Evolutionary conservation across 345 rosid species (phyloP).

Genomic region (Noccaea bulbosa): DNA sequence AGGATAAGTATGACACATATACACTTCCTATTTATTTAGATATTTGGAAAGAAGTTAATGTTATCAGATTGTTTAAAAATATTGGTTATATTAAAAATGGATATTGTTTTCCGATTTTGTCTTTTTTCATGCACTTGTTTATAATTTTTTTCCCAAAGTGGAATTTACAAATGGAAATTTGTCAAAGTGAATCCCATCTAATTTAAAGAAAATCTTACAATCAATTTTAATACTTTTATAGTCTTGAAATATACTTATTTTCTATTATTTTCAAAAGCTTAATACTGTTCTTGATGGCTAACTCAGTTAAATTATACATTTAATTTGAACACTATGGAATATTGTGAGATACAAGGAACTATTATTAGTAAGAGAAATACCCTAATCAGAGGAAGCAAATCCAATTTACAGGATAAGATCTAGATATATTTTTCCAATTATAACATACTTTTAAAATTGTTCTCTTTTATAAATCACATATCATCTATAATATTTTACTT

Average conservation of each 20-base stretch:
- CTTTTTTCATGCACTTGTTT: background rate
- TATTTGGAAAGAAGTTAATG: background rate
- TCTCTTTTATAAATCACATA: background rate
- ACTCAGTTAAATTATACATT: background rate
- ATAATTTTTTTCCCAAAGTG: background rate
- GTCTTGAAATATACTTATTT: background rate
- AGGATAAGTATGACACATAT: background rate
- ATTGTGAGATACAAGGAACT: constrained; percentile 6
- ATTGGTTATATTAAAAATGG: no score
- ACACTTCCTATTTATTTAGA: background rate
- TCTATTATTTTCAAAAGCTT: no score
- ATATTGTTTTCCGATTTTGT: background rate
- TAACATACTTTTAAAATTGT: background rate
- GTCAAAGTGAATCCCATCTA: background rate
- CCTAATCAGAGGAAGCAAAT: background rate
- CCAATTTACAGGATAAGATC: constrained; percentile 1
- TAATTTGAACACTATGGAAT: background rate
- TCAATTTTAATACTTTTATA: background rate
- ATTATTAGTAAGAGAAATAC: background rate
- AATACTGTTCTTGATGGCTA: background rate
- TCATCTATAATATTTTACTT: background rate
- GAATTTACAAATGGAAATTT: background rate
- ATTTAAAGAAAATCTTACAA: background rate
- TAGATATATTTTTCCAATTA: constrained; percentile 8
- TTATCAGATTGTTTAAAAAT: background rate